Conservation (phyloP, 805 yeast species). For the Candida peoriensis region DNA sequence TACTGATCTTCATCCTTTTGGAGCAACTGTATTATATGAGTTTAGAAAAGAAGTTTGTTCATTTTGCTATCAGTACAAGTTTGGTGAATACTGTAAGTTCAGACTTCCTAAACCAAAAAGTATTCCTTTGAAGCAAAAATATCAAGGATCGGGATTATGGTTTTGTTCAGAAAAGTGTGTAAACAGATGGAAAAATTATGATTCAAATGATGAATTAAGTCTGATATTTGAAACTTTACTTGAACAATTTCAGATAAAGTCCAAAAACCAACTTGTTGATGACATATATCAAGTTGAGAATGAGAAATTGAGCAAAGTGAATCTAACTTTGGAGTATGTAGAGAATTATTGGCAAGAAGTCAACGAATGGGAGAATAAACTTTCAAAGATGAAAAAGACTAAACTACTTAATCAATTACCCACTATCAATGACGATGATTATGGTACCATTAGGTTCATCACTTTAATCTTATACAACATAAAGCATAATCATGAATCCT, state of each 20-base stretch:
- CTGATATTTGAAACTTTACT: constrained; percentile 29
- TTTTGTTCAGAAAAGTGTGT: constrained; percentile 49
- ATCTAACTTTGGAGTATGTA: constrained; percentile 18
- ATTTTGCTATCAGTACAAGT: constrained; percentile 43
- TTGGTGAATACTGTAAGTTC: constrained; percentile 42
- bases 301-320: constrained; percentile 2
- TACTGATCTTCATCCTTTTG: constrained; percentile 37
- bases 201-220: constrained; percentile 32
- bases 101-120: constrained; percentile 23
- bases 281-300: constrained; percentile 8
- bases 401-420: constrained; percentile 36
- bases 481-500: constrained; percentile 15
- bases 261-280: constrained; percentile 22
- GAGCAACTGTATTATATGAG: constrained; percentile 43
- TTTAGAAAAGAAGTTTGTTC: constrained; percentile 62
- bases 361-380: constrained; percentile 31
- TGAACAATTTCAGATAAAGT: constrained; percentile 20
- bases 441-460: constrained; percentile 45
- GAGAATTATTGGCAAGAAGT: constrained; percentile 35
- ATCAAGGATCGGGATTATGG: constrained; percentile 40
- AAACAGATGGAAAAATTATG: constrained; percentile 30
- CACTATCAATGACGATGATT: constrained; percentile 46
- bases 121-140: constrained; percentile 16
- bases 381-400: constrained; percentile 29
- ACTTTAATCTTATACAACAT: constrained; percentile 33